Base-by-base conservation (phyloP, 805 yeast species). In the Spathaspora passalidarum region DNA sequence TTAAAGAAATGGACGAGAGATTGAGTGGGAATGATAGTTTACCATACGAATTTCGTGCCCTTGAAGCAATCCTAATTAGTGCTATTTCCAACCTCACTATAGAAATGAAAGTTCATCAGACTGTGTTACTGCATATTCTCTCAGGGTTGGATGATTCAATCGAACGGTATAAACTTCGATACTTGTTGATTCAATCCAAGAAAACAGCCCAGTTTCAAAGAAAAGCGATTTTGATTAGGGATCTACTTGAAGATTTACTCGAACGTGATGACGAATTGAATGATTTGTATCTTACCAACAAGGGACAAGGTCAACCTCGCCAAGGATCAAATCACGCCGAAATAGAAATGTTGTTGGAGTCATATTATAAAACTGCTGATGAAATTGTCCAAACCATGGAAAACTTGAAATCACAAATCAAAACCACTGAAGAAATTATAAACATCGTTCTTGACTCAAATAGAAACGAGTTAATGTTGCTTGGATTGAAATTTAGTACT, bases 341-440 rank as follows among this genome's bases (percentile, higher is more conserved):
- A 56, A 87, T 90, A 17, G 99, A 94, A 60, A 76, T 94, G 73
- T 72, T 94, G 43, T 65, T 94, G 19, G 99, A 94, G 59, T 85
- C 96, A 1, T 94, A 94, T 69, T 89, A 88, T 56, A 84, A 85
- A 43, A 95, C 92, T 45, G 80, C 88, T 48, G 98, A 92, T 67
- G 97, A 95, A 56, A 87, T 94, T 51, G 97, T 92, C 2, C 98
- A 94, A 62, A 86, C 87, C 2, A 86, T 85, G 17, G 94, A 85
- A 51, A 86, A 80, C 52, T 68, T 88, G 32, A 77, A 82, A 25
- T 78, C 86, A n/a, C 91, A 92, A 61, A 92, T 94, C 45, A 80
- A 81, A 51, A 88, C 96, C 17, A 91, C 97, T 0, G 98, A 94
- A 62, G 99, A 94, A 62, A 90, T 94, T 56, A 90, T 91, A 49